These are phyloP conservation scores for Kodamaea neixiangensis DNA, from an alignment of 805 yeast genomes.

Conservation along the genomic window DNA sequence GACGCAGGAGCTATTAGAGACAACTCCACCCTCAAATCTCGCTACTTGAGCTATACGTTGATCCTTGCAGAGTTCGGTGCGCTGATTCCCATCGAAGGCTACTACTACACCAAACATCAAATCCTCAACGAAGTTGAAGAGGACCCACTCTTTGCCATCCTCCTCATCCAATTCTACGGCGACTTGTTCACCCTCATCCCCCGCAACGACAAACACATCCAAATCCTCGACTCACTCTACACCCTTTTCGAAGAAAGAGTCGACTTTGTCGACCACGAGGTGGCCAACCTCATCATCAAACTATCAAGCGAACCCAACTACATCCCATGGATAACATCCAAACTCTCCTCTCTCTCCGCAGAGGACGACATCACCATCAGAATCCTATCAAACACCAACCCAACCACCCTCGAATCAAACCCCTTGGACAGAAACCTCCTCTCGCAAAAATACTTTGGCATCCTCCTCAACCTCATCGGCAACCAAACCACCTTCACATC, in stretches of 20 bases:
- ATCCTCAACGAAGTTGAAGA: constrained; percentile 16
- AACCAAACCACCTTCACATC: constrained; percentile 18
- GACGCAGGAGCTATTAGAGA: background rate
- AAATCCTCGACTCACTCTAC: background rate
- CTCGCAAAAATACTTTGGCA: constrained; percentile 24
- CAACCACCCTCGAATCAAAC: constrained; percentile 15
- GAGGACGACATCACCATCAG: constrained; percentile 2
- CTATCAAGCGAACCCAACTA: constrained; percentile 4
- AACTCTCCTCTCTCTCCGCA: background rate
- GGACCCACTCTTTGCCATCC: constrained; percentile 29
- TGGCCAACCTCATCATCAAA: constrained; percentile 19
- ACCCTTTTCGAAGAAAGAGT: background rate
- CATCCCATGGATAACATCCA: background rate
- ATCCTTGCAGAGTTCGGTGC: constrained; percentile 15
- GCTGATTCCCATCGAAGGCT: constrained; percentile 10
- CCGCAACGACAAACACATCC: background rate
- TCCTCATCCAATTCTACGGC: constrained; percentile 27
- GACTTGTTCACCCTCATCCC: constrained; percentile 17
- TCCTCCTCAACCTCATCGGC: constrained; percentile 26
- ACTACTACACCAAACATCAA: constrained; percentile 15
- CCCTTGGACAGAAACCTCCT: constrained; percentile 16
- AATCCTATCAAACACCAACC: constrained; percentile 22
- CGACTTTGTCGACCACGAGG: constrained; percentile 16
- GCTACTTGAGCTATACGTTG: constrained; percentile 21
- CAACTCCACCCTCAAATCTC: constrained; percentile 20